Evolutionary conservation across 805 yeast genomes (phyloP).

Genomic region (Blastobotrys americana): DNA sequence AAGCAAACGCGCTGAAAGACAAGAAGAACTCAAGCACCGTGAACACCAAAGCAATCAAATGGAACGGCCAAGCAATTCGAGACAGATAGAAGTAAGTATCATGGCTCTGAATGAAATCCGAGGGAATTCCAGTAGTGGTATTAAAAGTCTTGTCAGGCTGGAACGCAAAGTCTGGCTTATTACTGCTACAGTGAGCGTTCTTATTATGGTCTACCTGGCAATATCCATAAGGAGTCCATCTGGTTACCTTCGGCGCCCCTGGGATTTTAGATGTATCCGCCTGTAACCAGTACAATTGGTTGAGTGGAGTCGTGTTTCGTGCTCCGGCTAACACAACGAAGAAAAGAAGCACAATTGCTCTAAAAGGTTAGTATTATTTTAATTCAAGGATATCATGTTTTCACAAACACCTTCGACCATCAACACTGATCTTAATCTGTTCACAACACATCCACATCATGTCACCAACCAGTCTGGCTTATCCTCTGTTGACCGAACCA

Average conservation of each 20-base stretch:
- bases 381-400: background rate
- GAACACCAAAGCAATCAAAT: slow-evolving; percentile 51
- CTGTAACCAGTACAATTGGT: slow-evolving; percentile 69
- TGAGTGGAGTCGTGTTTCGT: slow-evolving; percentile 45
- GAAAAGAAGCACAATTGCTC: slow-evolving; percentile 48
- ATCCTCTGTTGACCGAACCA: no score
- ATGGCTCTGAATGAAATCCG: slow-evolving; percentile 41
- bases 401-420: background rate
- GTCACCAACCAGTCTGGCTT: no score
- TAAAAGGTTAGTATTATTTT: slow-evolving; percentile 8
- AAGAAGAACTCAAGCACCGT: slow-evolving; percentile 41
- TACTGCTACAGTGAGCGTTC: slow-evolving; percentile 44
- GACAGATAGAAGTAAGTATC: slow-evolving; percentile 53
- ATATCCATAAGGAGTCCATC: slow-evolving; percentile 80
- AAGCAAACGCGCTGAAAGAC: slow-evolving; percentile 21
- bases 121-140: slow-evolving; percentile 47
- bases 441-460: no score
- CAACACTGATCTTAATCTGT: no score
- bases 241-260: slow-evolving; percentile 39
- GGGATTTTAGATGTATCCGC: slow-evolving; percentile 59
- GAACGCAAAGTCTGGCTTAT: slow-evolving; percentile 72
- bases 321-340: slow-evolving; percentile 64
- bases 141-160: slow-evolving; percentile 74
- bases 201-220: slow-evolving; percentile 41
- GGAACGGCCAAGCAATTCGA: slow-evolving; percentile 61